Percentiles rank a stretch among this genome's conserved stretches.
phyloP scores from a whole-genome alignment of 1,284 basidiomycete genomes.

The Cutaneotrichosporon daszewskae region DNA sequence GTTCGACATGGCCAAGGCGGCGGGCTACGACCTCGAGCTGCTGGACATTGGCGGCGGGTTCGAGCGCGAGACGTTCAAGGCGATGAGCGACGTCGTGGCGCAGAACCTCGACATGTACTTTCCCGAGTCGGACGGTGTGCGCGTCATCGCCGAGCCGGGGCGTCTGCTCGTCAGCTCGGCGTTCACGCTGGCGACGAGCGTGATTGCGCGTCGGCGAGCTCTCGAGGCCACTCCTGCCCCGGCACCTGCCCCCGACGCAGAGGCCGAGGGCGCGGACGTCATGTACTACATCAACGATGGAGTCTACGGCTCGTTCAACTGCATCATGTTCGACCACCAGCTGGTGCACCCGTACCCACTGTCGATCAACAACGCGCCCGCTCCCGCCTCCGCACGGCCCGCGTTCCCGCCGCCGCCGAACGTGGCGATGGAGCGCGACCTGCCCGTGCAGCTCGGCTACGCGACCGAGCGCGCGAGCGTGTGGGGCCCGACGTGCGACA shows the following conservation, averaged over 20 bases:
- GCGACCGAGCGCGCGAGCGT: slow-evolving; percentile 50
- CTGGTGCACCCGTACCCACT: slow-evolving; percentile 79
- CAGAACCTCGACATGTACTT: slow-evolving; percentile 75
- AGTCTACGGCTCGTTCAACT: slow-evolving; percentile 98
- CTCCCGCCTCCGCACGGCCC: slow-evolving; percentile 31
- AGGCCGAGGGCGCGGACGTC: slow-evolving; percentile 41
- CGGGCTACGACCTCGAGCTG: slow-evolving; percentile 75
- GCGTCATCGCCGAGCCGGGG: slow-evolving; percentile 94
- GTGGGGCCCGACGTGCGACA: slow-evolving; percentile 76
- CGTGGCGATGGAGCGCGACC: slow-evolving; percentile 41
- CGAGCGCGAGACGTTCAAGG: slow-evolving; percentile 81
- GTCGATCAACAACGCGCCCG: slow-evolving; percentile 44
- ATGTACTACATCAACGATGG: slow-evolving; percentile 94
- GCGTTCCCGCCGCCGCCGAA: slow-evolving; percentile 47
- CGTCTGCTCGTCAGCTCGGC: slow-evolving; percentile 89
- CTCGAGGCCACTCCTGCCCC: slow-evolving; percentile 14
- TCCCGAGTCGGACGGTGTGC: slow-evolving; percentile 65
- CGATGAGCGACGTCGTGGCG: slow-evolving; percentile 67
- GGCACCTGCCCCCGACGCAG: slow-evolving; percentile 2
- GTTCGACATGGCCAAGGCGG: slow-evolving; percentile 80
- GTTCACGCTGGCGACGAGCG: slow-evolving; percentile 86
- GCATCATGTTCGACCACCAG: slow-evolving; percentile 90
- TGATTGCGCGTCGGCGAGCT: slow-evolving; percentile 77
- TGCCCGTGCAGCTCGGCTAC: slow-evolving; percentile 47
- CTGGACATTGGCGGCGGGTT: slow-evolving; percentile 96